Base-by-base conservation (phyloP, 345 rosid species). In the Microcos paniculata region DNA sequence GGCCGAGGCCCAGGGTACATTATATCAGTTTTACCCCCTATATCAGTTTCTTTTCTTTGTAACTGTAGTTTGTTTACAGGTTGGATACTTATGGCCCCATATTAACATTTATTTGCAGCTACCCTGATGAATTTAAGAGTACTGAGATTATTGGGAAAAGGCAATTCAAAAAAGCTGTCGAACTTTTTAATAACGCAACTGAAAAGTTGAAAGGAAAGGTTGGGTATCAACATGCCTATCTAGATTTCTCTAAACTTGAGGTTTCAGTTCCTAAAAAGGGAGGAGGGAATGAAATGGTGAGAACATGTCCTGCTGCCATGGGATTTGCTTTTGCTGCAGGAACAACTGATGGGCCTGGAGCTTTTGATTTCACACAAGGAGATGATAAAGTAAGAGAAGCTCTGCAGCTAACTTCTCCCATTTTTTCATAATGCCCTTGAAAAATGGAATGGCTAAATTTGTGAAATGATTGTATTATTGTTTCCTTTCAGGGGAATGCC, bases 271-370 rank as follows among this genome's bases (percentile, higher is more conserved):
- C 88, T 21, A 82, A 82, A 71, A 71, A 61, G 26, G 88, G 88
- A 35, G 92, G 93, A 21, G 90, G 87, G 30, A 79, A 71, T 26
- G 81, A 80, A 72, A 64, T 55, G 55, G 89, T 87, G 24, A 89
- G 79, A 84, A 91, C 92, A 61, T 91, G 96, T 75, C 96, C 94
- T 15, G 94, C 92, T 76, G 96, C 94, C 65, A 79, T 89, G 91
- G 96, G 96, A 5, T 91, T 91, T 76, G 88, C 82, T 72, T 91
- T 91, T 88, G 96, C 96, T 42, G 96, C 92, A 0, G 94, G 96
- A 81, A 91, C 96, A 24, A 91, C 96, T 42, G 96, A 91, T 83
- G 96, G 96, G 23, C 96, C 92, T 38, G 96, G 96, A 65, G 96
- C 96, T 82, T 91, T 91, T 72, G 94, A 89, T 82, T 91, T 91